These are phyloP conservation scores for Phialophora tarda DNA, from an alignment of 2,329 filamentous ascomycete genomes.

Conservation along the genomic window DNA sequence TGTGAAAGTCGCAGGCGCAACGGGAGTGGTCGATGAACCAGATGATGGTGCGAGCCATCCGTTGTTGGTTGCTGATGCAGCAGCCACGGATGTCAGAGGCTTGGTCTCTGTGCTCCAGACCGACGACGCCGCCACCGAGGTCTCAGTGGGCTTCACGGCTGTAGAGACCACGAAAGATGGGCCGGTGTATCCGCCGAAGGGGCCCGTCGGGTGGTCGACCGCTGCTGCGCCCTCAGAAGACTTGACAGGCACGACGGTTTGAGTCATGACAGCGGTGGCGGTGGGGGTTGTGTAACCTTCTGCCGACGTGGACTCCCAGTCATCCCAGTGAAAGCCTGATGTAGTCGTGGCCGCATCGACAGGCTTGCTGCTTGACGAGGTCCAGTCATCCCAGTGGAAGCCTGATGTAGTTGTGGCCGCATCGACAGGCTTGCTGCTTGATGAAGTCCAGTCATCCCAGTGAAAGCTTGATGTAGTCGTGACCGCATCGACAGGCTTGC, in stretches of 20 bases:
- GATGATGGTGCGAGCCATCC: conserved; percentile 18
- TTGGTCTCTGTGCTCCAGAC: background rate
- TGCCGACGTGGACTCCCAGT: conserved; percentile 8
- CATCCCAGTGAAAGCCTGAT: conserved; percentile 13
- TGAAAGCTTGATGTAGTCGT: conserved; percentile 12
- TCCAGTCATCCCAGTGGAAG: conserved; percentile 14
- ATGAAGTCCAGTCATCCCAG: conserved; percentile 11
- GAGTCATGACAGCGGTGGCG: conserved; percentile 27
- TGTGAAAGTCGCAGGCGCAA: conserved; percentile 32
- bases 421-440: background rate
- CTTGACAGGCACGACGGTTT: conserved; percentile 27
- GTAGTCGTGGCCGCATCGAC: background rate
- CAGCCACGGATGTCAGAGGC: conserved; percentile 5
- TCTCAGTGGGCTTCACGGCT: conserved; percentile 9
- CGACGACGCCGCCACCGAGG: conserved; percentile 6
- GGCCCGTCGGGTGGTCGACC: background rate
- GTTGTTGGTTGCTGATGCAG: conserved; percentile 17
- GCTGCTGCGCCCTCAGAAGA: conserved; percentile 10
- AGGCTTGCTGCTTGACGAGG: background rate
- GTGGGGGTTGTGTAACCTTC: conserved; percentile 35
- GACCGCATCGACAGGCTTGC: background rate
- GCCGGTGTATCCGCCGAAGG: conserved; percentile 3
- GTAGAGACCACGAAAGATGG: conserved; percentile 10
- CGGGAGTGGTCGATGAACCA: conserved; percentile 5
- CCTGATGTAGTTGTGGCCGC: too few species aligned